These are phyloP conservation scores for Nemania sp. DNA, from an alignment of 2,329 filamentous ascomycete species.

Conservation along the genomic window DNA sequence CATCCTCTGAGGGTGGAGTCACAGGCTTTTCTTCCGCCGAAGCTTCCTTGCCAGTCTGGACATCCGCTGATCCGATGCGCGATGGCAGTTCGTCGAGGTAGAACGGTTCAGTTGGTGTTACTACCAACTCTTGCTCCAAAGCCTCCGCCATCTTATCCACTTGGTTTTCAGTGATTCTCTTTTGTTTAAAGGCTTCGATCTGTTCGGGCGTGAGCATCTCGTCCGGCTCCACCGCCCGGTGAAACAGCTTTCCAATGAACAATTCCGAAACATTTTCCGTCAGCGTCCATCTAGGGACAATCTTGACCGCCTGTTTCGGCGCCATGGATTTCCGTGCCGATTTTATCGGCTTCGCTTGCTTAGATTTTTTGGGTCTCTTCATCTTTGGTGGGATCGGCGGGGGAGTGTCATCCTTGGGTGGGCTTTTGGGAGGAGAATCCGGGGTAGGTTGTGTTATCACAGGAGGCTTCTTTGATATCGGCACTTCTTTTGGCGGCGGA, in stretches of 20 bases:
- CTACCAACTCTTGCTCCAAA: constrained; percentile 39
- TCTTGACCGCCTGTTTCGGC: constrained; percentile 35
- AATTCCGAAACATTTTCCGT: constrained; percentile 61
- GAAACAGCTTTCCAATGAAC: constrained; percentile 58
- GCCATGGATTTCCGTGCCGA: constrained; percentile 32
- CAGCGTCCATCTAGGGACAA: constrained; percentile 54
- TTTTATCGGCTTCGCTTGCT: constrained; percentile 29
- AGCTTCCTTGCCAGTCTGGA: constrained; percentile 36
- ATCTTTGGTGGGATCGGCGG: constrained; percentile 45
- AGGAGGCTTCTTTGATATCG: constrained; percentile 14
- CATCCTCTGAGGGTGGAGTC: constrained; percentile 31
- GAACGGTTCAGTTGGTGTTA: constrained; percentile 53
- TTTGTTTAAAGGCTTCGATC: constrained; percentile 51
- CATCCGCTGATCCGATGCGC: constrained; percentile 46
- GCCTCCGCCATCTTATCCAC: constrained; percentile 39
- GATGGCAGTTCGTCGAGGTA: constrained; percentile 52
- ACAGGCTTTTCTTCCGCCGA: constrained; percentile 33
- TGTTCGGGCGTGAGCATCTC: constrained; percentile 61
- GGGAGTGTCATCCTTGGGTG: constrained; percentile 3
- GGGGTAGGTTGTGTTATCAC: background rate
- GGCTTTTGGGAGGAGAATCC: constrained; percentile 3
- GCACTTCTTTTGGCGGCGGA: constrained; percentile 25
- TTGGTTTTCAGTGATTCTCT: constrained; percentile 42
- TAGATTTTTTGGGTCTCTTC: constrained; percentile 42
- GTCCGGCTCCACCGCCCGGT: constrained; percentile 58